Base-by-base conservation (phyloP, 139 green algal genomes). In the Desmodesmus armatus region DNA sequence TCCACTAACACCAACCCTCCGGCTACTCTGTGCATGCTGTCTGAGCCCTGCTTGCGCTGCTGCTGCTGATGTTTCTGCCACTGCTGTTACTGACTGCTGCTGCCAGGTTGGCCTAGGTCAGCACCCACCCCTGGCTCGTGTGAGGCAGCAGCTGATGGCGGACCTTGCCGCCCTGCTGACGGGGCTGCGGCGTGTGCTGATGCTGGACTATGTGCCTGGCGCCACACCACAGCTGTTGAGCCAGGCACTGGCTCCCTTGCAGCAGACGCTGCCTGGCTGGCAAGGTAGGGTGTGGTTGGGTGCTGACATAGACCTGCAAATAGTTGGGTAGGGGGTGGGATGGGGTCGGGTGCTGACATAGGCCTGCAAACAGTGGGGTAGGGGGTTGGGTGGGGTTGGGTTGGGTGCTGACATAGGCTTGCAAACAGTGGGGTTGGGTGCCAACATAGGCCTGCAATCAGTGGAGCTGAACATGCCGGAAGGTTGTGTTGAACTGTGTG, bases 121-220 rank as follows among this genome's bases (percentile, higher is more conserved):
- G 1, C 78, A 86, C 29, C 21, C 53, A 17, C 70, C 72, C 1
- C 47, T 91, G 5, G 73, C 67, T 15, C 83, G 78, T 21, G 51
- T 44, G 0, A 49, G 44, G 15, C 66, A 62, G 31, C 70, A 82
- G 60, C 62, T 93, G 35, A 33, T 78, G 40, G 75, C 71, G 40
- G 92, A 96, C 69, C 58, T 96, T 31, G 35, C 87, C 7, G 91
- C 87, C 0, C 58, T 96, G 21, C 74, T 91, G 23, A 60, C 47
- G 25, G 88, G 88, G 25, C 75, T 96, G 69, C 66, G 92, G 21
- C 71, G 79, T 5, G 72, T 77, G 2, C 77, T 93, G 60, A 89
- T 96, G 86, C 63, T 95, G 29, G 92, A 95, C 70, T 94, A 94
- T 31, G 76, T 35, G 40, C 41, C 76, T 60, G 76, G 76, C 11